phyloP scores from a whole-genome alignment of 352 stramenopile genomes.

The Phytophthora pistaciae region DNA sequence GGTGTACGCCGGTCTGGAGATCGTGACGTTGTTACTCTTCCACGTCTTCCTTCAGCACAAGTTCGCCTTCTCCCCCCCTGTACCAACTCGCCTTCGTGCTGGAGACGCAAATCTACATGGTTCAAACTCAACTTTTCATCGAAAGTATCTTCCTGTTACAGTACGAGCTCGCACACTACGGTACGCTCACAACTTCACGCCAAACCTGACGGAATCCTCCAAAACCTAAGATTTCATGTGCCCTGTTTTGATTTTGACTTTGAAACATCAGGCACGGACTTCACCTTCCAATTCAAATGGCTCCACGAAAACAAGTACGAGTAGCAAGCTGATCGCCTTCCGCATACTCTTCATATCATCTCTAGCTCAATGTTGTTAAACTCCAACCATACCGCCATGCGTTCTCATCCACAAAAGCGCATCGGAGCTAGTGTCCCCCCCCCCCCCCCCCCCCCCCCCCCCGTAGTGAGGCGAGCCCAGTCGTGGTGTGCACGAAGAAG shows the following conservation, averaged over 20 bases:
- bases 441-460: no score
- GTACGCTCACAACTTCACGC: background rate
- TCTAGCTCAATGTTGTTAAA: no score
- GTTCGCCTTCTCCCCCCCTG: background rate
- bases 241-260: background rate
- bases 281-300: slow-evolving; percentile 3
- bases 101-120: background rate
- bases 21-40: background rate
- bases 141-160: background rate
- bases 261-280: background rate
- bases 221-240: no score
- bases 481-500: no score
- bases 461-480: no score
- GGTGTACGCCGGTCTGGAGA: background rate
- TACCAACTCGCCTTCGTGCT: slow-evolving; percentile 1
- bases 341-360: no score
- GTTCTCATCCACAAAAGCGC: no score
- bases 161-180: background rate
- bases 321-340: no score
- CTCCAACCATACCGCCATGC: no score
- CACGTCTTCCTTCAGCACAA: background rate
- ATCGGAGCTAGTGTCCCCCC: no score
- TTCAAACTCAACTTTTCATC: background rate
- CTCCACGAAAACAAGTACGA: background rate
- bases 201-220: background rate